Evolutionary conservation across 2,329 filamentous ascomycete genomes (phyloP).

Genomic region (Colletotrichum sp.): DNA sequence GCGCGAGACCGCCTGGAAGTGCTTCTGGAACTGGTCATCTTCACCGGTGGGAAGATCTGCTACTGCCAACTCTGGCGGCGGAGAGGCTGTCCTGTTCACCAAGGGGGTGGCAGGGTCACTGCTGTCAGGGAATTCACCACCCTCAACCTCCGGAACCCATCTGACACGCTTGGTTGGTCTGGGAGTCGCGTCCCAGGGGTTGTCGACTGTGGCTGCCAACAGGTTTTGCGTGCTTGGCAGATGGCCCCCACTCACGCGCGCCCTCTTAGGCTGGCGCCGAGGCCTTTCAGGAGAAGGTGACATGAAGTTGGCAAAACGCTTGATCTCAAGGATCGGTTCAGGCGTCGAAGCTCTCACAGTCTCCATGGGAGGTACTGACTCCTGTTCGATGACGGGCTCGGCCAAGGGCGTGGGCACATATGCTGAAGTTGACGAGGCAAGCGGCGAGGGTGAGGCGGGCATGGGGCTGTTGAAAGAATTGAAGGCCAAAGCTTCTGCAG

Average conservation of each 20-base stretch:
- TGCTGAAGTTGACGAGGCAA: neutral
- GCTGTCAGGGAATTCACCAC: constrained; percentile 24
- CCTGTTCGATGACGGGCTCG: constrained; percentile 14
- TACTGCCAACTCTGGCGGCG: constrained; percentile 44
- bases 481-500: neutral
- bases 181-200: constrained; percentile 31
- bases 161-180: constrained; percentile 36
- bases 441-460: neutral
- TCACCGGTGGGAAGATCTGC: constrained; percentile 37
- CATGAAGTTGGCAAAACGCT: constrained; percentile 58
- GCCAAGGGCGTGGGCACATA: neutral
- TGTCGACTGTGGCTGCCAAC: constrained; percentile 38
- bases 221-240: constrained; percentile 38
- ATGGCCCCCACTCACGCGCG: constrained; percentile 25
- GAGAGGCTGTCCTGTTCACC: constrained; percentile 33
- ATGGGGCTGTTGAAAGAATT: neutral
- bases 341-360: constrained; percentile 42
- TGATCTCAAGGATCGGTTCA: constrained; percentile 53
- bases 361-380: constrained; percentile 27
- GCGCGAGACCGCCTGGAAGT: constrained; percentile 51
- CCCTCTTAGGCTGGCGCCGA: constrained; percentile 21
- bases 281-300: constrained; percentile 50
- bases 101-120: constrained; percentile 1
- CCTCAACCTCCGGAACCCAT: constrained; percentile 36
- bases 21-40: constrained; percentile 47